Evolutionary conservation across 257 asterid species (phyloP).

Genomic region (Knoxia roxburghii): DNA sequence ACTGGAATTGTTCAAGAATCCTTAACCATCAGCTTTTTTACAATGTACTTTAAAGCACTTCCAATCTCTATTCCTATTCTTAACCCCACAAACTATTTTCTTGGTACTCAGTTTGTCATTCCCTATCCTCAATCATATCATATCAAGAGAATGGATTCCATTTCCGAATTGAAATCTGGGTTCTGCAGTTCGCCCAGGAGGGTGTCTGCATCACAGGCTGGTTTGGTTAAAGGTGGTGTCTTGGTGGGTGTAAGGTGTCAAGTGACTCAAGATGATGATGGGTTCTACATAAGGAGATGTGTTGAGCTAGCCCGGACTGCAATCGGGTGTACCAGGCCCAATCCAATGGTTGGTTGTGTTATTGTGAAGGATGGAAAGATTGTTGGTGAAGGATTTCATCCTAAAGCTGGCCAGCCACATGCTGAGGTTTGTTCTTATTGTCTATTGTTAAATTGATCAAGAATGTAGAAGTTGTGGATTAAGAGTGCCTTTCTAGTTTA

Average conservation of each 20-base stretch:
- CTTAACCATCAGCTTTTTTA: background rate
- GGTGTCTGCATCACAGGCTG: slow-evolving; percentile 28
- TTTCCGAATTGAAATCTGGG: slow-evolving; percentile 29
- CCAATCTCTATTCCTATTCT: slow-evolving; percentile 26
- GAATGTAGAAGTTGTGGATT: background rate
- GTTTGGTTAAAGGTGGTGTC: slow-evolving; percentile 25
- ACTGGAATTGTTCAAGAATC: too few species aligned
- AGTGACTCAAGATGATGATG: slow-evolving; percentile 44
- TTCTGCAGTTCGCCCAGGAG: slow-evolving; percentile 31
- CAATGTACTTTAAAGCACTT: slow-evolving; percentile 40
- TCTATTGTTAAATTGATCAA: background rate
- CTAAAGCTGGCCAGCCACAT: slow-evolving; percentile 97
- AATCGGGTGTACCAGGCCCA: slow-evolving; percentile 80
- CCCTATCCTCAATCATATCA: slow-evolving; percentile 12
- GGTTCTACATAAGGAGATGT: slow-evolving; percentile 68
- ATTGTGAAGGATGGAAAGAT: slow-evolving; percentile 77
- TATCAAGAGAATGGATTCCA: slow-evolving; percentile 18
- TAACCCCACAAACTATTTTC: slow-evolving; percentile 15
- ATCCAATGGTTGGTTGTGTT: slow-evolving; percentile 96
- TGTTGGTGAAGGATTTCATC: slow-evolving; percentile 93
- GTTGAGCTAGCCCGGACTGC: slow-evolving; percentile 85
- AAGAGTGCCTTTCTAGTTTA: background rate
- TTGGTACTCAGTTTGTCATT: slow-evolving; percentile 4
- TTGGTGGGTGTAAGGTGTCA: slow-evolving; percentile 36
- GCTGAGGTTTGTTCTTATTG: slow-evolving; percentile 56